Evolutionary conservation across 495 filamentous ascomycete species (phyloP).

Genomic region (Xylaria curta): DNA sequence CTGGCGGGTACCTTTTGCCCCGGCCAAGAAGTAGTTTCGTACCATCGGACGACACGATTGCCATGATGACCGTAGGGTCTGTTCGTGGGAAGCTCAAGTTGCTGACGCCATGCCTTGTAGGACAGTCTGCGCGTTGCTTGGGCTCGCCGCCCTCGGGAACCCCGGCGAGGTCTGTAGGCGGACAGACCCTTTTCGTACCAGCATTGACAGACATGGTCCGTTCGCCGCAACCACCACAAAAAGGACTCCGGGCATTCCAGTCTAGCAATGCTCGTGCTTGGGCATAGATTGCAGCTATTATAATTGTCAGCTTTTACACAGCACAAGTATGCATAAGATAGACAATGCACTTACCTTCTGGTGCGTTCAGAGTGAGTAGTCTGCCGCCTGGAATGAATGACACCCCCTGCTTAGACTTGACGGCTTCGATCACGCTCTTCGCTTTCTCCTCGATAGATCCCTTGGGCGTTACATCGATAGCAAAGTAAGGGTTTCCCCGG

Average conservation of each 20-base stretch:
- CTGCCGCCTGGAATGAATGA: constrained; percentile 41
- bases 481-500: constrained; percentile 81
- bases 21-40: constrained; percentile 83
- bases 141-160: constrained; percentile 46
- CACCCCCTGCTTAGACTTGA: constrained; percentile 40
- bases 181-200: constrained; percentile 90
- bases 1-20: constrained; percentile 78
- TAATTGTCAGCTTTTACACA: neutral
- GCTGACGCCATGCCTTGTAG: constrained; percentile 74
- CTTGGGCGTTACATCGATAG: constrained; percentile 83
- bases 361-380: constrained; percentile 48
- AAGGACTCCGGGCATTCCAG: constrained; percentile 94
- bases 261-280: constrained; percentile 87
- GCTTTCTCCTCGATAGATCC: constrained; percentile 63
- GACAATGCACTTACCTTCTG: constrained; percentile 45
- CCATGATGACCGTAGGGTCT: constrained; percentile 95
- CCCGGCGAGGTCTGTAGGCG: constrained; percentile 70
- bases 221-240: constrained; percentile 83
- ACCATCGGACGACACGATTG: constrained; percentile 77
- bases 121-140: constrained; percentile 68
- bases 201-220: constrained; percentile 85
- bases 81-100: constrained; percentile 93
- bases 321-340: neutral
- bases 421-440: constrained; percentile 50
- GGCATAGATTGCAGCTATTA: constrained; percentile 84